Evolutionary conservation across 2,329 filamentous ascomycete genomes (phyloP).

Genomic region (Pseudogymnoascus sp.): DNA sequence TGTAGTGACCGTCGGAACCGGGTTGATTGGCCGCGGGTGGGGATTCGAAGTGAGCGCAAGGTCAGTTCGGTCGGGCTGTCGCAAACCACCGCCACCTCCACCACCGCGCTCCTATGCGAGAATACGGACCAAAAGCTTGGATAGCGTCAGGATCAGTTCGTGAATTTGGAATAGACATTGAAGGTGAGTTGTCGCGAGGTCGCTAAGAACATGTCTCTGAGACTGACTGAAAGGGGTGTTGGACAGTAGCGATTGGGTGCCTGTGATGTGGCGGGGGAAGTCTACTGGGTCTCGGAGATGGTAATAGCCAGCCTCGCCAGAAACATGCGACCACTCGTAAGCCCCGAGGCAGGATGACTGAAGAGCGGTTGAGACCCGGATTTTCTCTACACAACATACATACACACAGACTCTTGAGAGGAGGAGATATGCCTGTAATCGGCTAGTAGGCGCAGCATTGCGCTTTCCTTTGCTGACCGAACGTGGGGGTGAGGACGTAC

Average conservation of each 20-base stretch:
- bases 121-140: neutral
- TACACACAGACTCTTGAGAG: neutral
- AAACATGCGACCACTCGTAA: neutral
- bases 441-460: neutral
- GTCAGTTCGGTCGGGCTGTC: neutral
- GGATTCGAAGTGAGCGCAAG: conserved; percentile 4
- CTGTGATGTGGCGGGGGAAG: neutral
- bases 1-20: conserved; percentile 8
- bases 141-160: neutral
- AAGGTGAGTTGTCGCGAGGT: neutral
- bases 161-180: neutral
- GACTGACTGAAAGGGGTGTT: neutral
- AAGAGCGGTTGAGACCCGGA: neutral
- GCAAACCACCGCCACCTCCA: conserved; percentile 8
- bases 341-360: conserved; percentile 1
- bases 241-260: conserved; percentile 3
- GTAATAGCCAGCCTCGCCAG: neutral
- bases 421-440: neutral
- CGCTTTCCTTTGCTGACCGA: neutral
- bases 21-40: neutral
- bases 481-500: neutral
- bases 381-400: neutral
- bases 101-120: conserved; percentile 1
- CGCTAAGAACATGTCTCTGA: neutral
- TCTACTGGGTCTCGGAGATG: neutral